Percentiles rank a stretch among this genome's conserved stretches.
Evolutionary conservation across 2,329 filamentous ascomycete genomes (phyloP).

Genomic region (Clonostachys chloroleuca): DNA sequence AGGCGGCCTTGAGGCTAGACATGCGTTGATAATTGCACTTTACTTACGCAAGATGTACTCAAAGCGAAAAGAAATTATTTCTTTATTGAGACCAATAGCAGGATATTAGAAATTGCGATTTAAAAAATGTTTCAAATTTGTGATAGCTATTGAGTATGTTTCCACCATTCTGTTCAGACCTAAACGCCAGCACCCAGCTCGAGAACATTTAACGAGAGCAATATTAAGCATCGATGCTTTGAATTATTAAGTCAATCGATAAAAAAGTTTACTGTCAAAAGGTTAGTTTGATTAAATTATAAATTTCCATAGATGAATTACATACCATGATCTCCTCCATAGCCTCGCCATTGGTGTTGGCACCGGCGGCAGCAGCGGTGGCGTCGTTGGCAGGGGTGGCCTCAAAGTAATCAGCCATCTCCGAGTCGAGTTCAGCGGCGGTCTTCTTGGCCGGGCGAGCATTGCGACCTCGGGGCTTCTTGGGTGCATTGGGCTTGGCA

Average conservation of each 20-base stretch:
- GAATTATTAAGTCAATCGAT: neutral
- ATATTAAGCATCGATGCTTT: neutral
- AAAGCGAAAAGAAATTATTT: neutral
- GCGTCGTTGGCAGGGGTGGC: conserved; percentile 37
- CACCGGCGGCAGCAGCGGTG: conserved; percentile 38
- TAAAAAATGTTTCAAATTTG: too few relatives aligned
- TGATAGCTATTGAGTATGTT: too few relatives aligned
- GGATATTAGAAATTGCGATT: neutral
- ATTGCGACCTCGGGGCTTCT: conserved; percentile 53
- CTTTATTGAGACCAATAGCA: neutral
- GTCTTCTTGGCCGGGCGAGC: conserved; percentile 78
- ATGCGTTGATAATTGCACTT: neutral
- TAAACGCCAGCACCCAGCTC: too few relatives aligned
- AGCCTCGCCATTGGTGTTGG: conserved; percentile 41
- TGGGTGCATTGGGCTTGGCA: conserved; percentile 33
- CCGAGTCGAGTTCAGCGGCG: conserved; percentile 88
- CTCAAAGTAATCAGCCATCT: conserved; percentile 95
- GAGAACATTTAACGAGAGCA: too few relatives aligned
- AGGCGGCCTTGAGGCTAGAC: too few relatives aligned
- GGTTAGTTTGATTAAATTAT: too few relatives aligned
- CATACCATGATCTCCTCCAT: conserved; percentile 61
- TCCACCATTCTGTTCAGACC: too few relatives aligned
- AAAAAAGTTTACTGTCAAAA: neutral
- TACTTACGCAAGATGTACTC: neutral
- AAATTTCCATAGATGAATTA: neutral